Evolutionary conservation across 2,329 filamentous ascomycete species (phyloP).

Genomic region (Hypoxylon sp.): DNA sequence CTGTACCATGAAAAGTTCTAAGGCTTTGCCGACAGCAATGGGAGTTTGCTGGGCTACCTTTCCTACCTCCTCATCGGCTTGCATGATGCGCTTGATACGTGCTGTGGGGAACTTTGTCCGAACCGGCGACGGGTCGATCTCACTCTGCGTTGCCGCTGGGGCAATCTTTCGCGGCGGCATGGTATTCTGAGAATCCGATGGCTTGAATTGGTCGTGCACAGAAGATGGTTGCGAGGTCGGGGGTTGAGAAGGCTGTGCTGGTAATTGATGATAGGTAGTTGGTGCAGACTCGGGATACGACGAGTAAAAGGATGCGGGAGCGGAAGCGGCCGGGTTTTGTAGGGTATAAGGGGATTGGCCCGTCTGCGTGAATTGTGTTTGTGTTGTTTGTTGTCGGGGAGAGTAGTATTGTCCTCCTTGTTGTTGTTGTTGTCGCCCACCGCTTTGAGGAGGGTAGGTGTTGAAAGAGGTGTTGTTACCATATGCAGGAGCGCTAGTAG

Average conservation of each 20-base stretch:
- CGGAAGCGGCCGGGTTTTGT: constrained; percentile 36
- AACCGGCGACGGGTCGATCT: constrained; percentile 78
- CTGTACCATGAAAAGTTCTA: constrained; percentile 98
- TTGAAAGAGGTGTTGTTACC: constrained; percentile 42
- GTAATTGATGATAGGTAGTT: constrained; percentile 37
- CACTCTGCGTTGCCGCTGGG: constrained; percentile 57
- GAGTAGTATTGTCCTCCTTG: constrained; percentile 32
- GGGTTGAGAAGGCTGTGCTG: constrained; percentile 33
- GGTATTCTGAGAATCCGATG: constrained; percentile 41
- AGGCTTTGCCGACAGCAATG: constrained; percentile 93
- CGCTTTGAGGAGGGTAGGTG: constrained; percentile 41
- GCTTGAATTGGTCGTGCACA: constrained; percentile 47
- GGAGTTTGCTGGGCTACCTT: constrained; percentile 98
- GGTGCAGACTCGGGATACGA: constrained; percentile 47
- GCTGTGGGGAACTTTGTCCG: constrained; percentile 97
- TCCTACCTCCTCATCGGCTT: constrained; percentile 97
- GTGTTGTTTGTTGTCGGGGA: constrained; percentile 49
- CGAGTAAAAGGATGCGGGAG: constrained; percentile 46
- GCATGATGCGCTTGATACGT: constrained; percentile 99
- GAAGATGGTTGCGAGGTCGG: constrained; percentile 44
- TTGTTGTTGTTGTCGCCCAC: constrained; percentile 20
- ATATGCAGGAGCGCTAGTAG: constrained; percentile 44
- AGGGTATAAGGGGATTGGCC: constrained; percentile 42
- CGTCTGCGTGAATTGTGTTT: constrained; percentile 45
- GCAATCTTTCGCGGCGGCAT: constrained; percentile 61